phyloP scores from a whole-genome alignment of 228 moss, liverwort and hornwort genomes.

The Sphagnum fallax region DNA sequence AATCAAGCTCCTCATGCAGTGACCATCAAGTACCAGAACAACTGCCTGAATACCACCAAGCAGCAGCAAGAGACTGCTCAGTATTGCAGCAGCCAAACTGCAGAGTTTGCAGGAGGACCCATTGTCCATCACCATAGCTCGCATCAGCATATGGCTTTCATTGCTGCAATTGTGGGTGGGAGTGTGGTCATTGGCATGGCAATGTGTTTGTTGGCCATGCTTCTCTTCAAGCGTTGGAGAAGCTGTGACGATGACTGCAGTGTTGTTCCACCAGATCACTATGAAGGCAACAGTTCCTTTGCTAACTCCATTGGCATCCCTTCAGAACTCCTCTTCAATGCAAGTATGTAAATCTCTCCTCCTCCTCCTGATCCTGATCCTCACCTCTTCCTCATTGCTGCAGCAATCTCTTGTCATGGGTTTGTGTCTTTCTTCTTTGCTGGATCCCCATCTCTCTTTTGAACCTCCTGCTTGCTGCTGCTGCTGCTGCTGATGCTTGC shows the following conservation, averaged over 20 bases:
- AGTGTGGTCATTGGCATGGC: conserved; percentile 42
- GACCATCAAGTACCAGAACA: conserved; percentile 42
- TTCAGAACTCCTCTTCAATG: conserved; percentile 87
- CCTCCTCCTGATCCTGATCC: too few relatives aligned
- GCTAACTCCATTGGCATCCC: conserved; percentile 74
- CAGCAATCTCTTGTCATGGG: too few relatives aligned
- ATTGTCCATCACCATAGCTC: too few relatives aligned
- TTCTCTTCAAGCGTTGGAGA: conserved; percentile 36
- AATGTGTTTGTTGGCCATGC: conserved; percentile 29
- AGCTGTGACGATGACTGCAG: too few relatives aligned
- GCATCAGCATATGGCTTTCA: conserved; percentile 36
- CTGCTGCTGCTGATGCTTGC: too few relatives aligned
- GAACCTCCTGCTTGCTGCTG: too few relatives aligned
- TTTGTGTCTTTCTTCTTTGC: too few relatives aligned
- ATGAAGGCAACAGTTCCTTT: conserved; percentile 8
- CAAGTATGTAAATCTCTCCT: conserved; percentile 34
- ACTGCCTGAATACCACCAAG: conserved; percentile 51
- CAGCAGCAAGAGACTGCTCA: conserved; percentile 49
- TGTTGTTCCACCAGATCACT: too few relatives aligned
- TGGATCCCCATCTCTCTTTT: too few relatives aligned
- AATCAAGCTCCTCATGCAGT: conserved; percentile 1
- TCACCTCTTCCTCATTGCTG: too few relatives aligned
- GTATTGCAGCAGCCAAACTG: too few relatives aligned
- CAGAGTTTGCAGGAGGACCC: too few relatives aligned
- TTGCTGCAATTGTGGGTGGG: conserved; percentile 64